Conservation (phyloP, 148 eudicot genomes). For the Camellia granthamiana region DNA sequence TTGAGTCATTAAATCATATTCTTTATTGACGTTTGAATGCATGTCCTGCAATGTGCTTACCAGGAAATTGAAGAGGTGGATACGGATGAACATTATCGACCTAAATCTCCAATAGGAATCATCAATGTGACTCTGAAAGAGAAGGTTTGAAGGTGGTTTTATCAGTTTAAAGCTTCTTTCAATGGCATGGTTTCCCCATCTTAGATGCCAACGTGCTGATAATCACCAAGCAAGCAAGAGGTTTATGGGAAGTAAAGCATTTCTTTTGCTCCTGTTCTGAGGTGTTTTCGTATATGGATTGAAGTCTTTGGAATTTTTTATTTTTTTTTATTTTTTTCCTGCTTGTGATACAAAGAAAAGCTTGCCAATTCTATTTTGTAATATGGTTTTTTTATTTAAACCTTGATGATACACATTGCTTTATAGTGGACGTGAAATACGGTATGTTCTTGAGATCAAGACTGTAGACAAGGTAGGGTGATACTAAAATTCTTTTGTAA, state of each 20-base stretch:
- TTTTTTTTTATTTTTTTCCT: background rate
- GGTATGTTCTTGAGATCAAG: background rate
- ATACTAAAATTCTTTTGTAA: background rate
- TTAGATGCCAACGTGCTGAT: background rate
- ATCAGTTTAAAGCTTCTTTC: too few species aligned
- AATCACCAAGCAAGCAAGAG: background rate
- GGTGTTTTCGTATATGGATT: constrained; percentile 4
- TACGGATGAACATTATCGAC: constrained; percentile 85
- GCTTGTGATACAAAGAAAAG: background rate
- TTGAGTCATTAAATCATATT: background rate
- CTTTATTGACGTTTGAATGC: background rate
- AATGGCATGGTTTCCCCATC: too few species aligned
- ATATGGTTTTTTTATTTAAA: background rate
- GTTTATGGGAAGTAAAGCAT: background rate
- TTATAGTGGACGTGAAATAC: background rate
- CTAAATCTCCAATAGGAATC: constrained; percentile 73
- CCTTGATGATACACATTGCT: background rate
- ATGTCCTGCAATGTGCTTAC: constrained; percentile 12
- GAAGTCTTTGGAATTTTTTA: background rate
- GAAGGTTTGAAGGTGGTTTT: constrained; percentile 31
- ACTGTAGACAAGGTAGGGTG: background rate
- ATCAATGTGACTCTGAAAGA: constrained; percentile 65
- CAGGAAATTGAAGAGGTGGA: constrained; percentile 99
- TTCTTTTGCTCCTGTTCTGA: background rate
- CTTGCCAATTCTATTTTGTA: background rate